phyloP scores from a whole-genome alignment of 305 asterid genomes.

The Petunia hybrid region DNA sequence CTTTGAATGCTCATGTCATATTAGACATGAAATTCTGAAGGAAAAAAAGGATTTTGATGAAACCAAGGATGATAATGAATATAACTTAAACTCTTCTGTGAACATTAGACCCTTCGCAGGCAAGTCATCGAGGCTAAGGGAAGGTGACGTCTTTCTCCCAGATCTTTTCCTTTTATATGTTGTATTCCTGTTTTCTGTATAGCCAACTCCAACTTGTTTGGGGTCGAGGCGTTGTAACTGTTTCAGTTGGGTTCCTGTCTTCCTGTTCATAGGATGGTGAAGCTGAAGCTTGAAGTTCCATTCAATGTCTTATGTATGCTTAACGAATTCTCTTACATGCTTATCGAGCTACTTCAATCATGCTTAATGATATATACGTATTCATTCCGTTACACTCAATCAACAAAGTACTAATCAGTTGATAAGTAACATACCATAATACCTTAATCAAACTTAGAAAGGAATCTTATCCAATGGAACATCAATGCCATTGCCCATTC shows the following conservation, averaged over 20 bases:
- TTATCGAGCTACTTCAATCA: neutral
- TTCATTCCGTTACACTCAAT: neutral
- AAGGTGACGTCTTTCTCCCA: constrained; percentile 90
- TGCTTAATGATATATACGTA: neutral
- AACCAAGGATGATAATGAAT: constrained; percentile 35
- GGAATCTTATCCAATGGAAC: neutral
- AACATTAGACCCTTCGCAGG: constrained; percentile 39
- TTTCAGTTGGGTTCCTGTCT: too few relatives aligned
- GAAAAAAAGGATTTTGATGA: neutral
- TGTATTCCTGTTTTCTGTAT: neutral
- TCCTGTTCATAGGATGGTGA: too few relatives aligned
- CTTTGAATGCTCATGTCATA: too few relatives aligned
- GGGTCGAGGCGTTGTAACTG: too few relatives aligned
- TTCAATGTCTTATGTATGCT: too few relatives aligned
- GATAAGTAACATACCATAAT: neutral
- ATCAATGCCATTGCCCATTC: neutral
- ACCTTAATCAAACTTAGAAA: neutral
- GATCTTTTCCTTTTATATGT: constrained; percentile 29
- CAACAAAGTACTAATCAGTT: neutral
- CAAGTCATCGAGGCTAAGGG: constrained; percentile 86
- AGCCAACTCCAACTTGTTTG: too few relatives aligned
- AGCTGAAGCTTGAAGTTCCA: too few relatives aligned
- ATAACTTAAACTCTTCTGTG: neutral
- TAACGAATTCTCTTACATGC: too few relatives aligned
- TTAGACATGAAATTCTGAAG: too few relatives aligned